Evolutionary conservation across 2,329 filamentous ascomycete genomes (phyloP).

Genomic region (Epichloe baconii): DNA sequence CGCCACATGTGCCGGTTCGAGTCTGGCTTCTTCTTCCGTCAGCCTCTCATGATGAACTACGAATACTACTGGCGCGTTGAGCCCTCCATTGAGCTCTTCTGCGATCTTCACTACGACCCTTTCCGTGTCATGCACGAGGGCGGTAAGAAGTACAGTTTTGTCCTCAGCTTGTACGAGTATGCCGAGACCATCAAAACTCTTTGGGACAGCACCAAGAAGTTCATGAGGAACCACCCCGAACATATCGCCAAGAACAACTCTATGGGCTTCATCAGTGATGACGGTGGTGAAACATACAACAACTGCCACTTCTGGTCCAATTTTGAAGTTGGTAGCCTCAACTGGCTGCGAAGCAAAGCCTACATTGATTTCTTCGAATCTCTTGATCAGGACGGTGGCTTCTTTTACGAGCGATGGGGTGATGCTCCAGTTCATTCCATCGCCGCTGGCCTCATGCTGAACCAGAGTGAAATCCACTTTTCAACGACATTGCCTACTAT

Average conservation of each 20-base stretch:
- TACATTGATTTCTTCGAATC: constrained; percentile 86
- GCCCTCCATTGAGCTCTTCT: constrained; percentile 91
- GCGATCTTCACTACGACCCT: constrained; percentile 88
- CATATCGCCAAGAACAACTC: constrained; percentile 76
- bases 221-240: constrained; percentile 81
- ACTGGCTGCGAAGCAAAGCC: constrained; percentile 81
- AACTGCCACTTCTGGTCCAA: constrained; percentile 99
- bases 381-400: constrained; percentile 82
- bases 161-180: constrained; percentile 92
- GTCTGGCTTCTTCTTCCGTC: constrained; percentile 98
- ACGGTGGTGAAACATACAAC: constrained; percentile 86
- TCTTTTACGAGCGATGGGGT: constrained; percentile 98
- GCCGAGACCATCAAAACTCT: constrained; percentile 90
- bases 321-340: constrained; percentile 88
- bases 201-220: constrained; percentile 91
- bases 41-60: constrained; percentile 85
- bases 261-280: constrained; percentile 83
- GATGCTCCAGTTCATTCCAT: constrained; percentile 98
- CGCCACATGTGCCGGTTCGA: constrained; percentile 99
- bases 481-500: constrained; percentile 97
- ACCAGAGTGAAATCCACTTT: constrained; percentile 96
- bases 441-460: constrained; percentile 71
- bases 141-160: constrained; percentile 97
- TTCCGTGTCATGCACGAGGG: constrained; percentile 95
- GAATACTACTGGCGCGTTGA: constrained; percentile 99